phyloP scores from a whole-genome alignment of 2,329 filamentous ascomycete species.

The Trichoderma asperellum region DNA sequence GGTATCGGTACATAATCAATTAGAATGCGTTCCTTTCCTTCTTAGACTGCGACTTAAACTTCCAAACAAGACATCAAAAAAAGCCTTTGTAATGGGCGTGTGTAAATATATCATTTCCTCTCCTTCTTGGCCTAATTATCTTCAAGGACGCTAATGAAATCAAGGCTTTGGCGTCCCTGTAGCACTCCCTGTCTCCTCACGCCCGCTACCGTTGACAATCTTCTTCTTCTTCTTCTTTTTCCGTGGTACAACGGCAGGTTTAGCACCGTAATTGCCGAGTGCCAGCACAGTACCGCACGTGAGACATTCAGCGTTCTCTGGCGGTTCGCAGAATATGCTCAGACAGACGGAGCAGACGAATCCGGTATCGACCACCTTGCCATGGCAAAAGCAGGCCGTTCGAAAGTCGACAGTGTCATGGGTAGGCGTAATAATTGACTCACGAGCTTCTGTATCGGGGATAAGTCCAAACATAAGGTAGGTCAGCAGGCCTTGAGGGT shows the following conservation, averaged over 20 bases:
- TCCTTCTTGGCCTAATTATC: background rate
- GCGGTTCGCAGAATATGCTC: conserved; percentile 82
- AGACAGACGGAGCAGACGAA: conserved; percentile 97
- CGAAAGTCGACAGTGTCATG: conserved; percentile 91
- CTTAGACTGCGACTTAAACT: background rate
- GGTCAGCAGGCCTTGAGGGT: conserved; percentile 76
- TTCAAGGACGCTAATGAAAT: conserved; percentile 6
- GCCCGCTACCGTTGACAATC: conserved; percentile 54
- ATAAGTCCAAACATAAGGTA: conserved; percentile 96
- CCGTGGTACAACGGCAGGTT: conserved; percentile 73
- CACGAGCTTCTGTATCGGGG: conserved; percentile 60
- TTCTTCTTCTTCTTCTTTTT: conserved; percentile 80
- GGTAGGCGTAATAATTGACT: conserved; percentile 75
- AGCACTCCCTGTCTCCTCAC: conserved; percentile 63
- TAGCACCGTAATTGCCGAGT: conserved; percentile 75
- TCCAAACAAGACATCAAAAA: background rate
- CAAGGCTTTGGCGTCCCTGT: conserved; percentile 60
- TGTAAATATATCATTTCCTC: background rate
- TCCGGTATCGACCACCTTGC: conserved; percentile 85
- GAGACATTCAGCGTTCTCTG: conserved; percentile 68
- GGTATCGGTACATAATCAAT: conserved; percentile 9
- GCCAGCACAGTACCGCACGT: conserved; percentile 81
- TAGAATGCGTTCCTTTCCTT: background rate
- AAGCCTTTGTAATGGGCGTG: background rate
- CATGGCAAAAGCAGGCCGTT: conserved; percentile 97